A percentile compares a stretch with the other conserved stretches of the same genome.
Evolutionary conservation across 78 protist genomes (phyloP).

Genomic region (Dictyostelium brefeldianum): DNA sequence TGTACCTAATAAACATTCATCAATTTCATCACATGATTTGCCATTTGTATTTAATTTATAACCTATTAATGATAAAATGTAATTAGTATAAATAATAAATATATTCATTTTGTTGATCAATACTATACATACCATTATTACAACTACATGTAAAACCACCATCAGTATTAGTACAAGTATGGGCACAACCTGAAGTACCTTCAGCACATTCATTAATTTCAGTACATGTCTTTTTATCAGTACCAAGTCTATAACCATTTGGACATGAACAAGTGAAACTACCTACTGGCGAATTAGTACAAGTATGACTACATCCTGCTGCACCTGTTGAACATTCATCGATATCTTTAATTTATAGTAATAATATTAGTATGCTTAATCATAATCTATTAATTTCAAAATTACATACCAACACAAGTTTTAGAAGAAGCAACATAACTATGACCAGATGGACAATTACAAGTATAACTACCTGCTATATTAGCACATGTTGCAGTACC

Average conservation of each 20-base stretch:
- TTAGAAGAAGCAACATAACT: no score
- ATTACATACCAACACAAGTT: no score
- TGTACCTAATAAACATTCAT: slow-evolving; percentile 17
- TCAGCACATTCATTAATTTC: no score
- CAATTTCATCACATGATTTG: background rate
- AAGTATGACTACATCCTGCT: background rate
- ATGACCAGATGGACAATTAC: background rate
- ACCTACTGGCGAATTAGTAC: background rate
- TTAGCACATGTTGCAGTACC: background rate
- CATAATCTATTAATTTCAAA: no score
- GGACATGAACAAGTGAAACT: background rate
- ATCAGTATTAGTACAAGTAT: background rate
- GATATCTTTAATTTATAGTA: no score
- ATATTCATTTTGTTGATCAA: no score
- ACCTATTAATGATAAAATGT: no score
- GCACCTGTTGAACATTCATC: background rate
- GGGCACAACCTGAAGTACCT: background rate
- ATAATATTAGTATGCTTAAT: no score
- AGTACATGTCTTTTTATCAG: no score
- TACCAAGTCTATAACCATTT: background rate
- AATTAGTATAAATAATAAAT: no score
- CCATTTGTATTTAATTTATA: background rate
- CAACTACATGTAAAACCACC: background rate
- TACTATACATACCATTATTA: no score
- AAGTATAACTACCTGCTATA: background rate